Base-by-base conservation (phyloP, 495 filamentous ascomycete genomes). In the Aspergillus diversus region DNA sequence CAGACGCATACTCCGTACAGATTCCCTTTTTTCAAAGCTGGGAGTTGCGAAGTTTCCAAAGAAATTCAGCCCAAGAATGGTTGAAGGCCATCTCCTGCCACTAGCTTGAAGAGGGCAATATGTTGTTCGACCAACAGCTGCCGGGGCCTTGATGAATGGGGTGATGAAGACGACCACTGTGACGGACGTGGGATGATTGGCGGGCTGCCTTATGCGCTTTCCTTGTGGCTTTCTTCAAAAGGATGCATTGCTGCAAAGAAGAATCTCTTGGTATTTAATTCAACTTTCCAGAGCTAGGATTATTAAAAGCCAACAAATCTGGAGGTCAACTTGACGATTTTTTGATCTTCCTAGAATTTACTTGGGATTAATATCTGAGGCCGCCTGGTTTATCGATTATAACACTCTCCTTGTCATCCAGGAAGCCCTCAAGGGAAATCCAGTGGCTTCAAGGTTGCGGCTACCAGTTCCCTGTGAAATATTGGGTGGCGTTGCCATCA, bases 121-220 rank as follows among this genome's bases (percentile, higher is more conserved):
- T 27, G 21, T 27, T 27, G 21, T 1, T 27, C 21, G 21, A 27
- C 21, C 37, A 4, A 39, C 37, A 11, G 39, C 5, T 15, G 16
- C 11, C 21, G 55, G 37, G 39, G 15, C 32, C 33, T 37, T 35
- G 53, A 39, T 13, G 15, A 13, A 4, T 15, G n/a, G 39, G 39
- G n/a, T 13, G n/a, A 15, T 13, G 11, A 15, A 15, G 39, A 15
- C 39, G 39, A 43, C 42, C 15, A 39, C 33, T 7, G 6, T 9
- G 7, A 21, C 21, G 7, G 35, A 27, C 34, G 53, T 56, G 53
- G 7, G 55, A 49, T 59, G 56, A 37, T 59, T 59, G 56, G 56
- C 43, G 9, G 43, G 56, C 42, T 48, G 15, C 55, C 27, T 33
- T 33, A 32, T 49, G 31, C 47, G 56, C 43, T 59, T 8, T 46